phyloP scores from a whole-genome alignment of 768 basidiomycete species.

The Asterophora lycoperdoides region DNA sequence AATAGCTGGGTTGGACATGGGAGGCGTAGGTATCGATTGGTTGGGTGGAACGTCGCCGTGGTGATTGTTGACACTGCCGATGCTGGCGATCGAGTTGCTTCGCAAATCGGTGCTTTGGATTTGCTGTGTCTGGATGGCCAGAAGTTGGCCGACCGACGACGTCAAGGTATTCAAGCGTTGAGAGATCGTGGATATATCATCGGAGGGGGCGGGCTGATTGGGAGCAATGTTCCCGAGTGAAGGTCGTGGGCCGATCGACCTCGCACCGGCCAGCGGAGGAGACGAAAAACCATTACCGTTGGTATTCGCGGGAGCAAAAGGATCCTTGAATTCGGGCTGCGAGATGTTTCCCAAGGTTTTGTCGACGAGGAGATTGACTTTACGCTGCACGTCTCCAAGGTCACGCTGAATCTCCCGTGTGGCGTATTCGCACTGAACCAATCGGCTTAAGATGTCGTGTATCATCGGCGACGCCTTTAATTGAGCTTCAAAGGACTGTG shows the following conservation, averaged over 20 bases:
- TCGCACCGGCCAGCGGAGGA: constrained; percentile 38
- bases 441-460: constrained; percentile 70
- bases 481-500: constrained; percentile 61
- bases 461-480: constrained; percentile 74
- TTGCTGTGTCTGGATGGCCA: constrained; percentile 76
- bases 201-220: constrained; percentile 60
- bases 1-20: constrained; percentile 35
- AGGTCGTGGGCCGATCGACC: constrained; percentile 51
- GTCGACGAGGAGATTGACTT: constrained; percentile 73
- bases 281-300: constrained; percentile 32
- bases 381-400: constrained; percentile 68
- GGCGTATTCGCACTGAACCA: constrained; percentile 65
- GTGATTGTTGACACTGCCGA: constrained; percentile 34
- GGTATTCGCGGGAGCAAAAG: constrained; percentile 52
- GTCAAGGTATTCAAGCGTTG: constrained; percentile 77
- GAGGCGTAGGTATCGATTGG: constrained; percentile 39
- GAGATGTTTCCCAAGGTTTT: constrained; percentile 44
- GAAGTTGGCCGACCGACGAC: constrained; percentile 79
- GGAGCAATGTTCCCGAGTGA: constrained; percentile 70
- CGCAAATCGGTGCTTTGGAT: constrained; percentile 44
- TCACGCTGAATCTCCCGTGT: constrained; percentile 72
- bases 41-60: constrained; percentile 48
- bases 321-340: constrained; percentile 81
- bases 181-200: constrained; percentile 73
- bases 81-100: constrained; percentile 38